Evolutionary conservation across 2,329 filamentous ascomycete species (phyloP).

Genomic region (Sporothrix variecibatus): DNA sequence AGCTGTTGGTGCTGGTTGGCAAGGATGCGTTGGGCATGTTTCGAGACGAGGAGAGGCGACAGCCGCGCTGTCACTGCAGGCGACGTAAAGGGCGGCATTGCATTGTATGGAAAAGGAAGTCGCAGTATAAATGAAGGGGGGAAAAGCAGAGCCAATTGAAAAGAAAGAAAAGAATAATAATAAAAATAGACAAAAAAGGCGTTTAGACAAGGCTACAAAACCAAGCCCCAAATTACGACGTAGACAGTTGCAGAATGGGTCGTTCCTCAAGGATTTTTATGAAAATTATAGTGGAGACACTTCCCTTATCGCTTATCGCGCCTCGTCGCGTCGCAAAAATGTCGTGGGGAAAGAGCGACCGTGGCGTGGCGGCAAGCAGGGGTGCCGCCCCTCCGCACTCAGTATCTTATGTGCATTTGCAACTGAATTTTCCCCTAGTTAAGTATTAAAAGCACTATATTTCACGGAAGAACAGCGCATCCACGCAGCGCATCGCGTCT

Average conservation of each 20-base stretch:
- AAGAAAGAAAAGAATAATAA: not conserved
- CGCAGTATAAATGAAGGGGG: no score
- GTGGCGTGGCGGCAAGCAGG: not conserved
- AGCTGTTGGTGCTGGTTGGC: not conserved
- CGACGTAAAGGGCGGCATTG: conserved; percentile 24
- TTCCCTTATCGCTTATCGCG: conserved; percentile 24
- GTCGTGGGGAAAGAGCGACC: conserved; percentile 15
- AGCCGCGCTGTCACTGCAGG: conserved; percentile 13
- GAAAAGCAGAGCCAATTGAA: not conserved
- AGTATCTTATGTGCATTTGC: no score
- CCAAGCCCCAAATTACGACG: not conserved
- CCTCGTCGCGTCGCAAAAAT: conserved; percentile 8
- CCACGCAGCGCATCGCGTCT: conserved; percentile 13
- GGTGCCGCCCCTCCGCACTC: not conserved
- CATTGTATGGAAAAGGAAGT: not conserved
- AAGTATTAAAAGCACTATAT: not conserved
- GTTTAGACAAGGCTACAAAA: not conserved
- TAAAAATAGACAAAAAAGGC: not conserved
- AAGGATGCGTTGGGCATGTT: not conserved
- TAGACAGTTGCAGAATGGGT: no score
- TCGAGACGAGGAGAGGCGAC: conserved; percentile 8
- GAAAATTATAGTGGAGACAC: conserved; percentile 17
- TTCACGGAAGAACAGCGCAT: not conserved
- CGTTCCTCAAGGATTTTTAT: no score
- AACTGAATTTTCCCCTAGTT: not conserved